Base-by-base conservation (phyloP, 345 rosid genomes). In the Eucalyptus pauciflora region DNA sequence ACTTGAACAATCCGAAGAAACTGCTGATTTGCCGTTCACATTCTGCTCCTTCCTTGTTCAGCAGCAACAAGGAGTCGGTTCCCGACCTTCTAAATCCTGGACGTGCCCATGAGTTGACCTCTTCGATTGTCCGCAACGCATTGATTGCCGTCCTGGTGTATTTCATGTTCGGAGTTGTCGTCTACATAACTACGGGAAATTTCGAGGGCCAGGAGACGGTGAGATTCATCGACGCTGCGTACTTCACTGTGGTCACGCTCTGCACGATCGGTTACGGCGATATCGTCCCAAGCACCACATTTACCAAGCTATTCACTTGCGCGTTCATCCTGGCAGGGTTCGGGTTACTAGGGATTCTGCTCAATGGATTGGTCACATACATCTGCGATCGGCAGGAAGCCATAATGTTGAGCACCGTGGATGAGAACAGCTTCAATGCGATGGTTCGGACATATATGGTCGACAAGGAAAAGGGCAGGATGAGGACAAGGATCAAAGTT, bases 221-320 rank as follows among this genome's bases (percentile, higher is more conserved):
- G 69, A 91, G 89, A 88, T 93, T 93, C 2, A 92, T 95, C 13
- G 97, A 95, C 79, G 96, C 94, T 22, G 87, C 94, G 87, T 95
- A 95, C 89, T 95, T 93, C 91, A 90, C 92, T 10, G 95, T 95
- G 51, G 97, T 95, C 29, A 95, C 97, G 3, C 94, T 95, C 15
- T 94, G 97, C 90, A 94, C 96, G 0, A 95, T 95, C 15, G 97
- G 97, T 8, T 95, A 93, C 27, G 96, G 96, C 1, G 97, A 95
- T 86, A 95, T 95, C 25, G 93, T 93, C 58, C 97, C 97, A 2
- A 91, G 95, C 89, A 81, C 95, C 3, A 90, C 93, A 27, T 93
- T 93, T 58, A 93, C 95, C 49, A 95, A 95, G 91, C 86, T 95
- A 5, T 94, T 95, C 88, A 92, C 97, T 25, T 93, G 95, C 85